A percentile compares a stretch with the other conserved stretches of the same genome.
Conservation (phyloP, 129 eudicot genomes). For the Rutidosis leptorrhynchoides region DNA sequence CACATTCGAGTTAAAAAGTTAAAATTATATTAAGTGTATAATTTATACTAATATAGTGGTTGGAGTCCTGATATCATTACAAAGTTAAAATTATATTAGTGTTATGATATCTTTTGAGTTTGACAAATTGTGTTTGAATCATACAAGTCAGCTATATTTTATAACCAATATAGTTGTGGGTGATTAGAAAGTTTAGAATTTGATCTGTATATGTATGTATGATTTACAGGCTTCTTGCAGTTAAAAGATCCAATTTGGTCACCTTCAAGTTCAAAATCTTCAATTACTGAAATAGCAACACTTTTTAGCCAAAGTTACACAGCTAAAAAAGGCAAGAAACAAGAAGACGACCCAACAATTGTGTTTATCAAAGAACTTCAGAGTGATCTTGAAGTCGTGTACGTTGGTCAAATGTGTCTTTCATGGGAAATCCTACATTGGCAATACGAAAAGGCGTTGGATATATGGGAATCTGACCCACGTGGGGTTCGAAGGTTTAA, state of each 20-base stretch:
- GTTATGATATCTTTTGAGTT: not conserved
- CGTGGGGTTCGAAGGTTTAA: conserved; percentile 52
- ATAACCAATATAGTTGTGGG: not conserved
- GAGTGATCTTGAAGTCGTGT: conserved; percentile 76
- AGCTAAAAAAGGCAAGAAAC: conserved; percentile 43
- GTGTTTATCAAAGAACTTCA: conserved; percentile 65
- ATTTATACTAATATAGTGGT: no score
- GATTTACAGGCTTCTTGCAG: conserved; percentile 71
- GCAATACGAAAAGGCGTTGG: conserved; percentile 88
- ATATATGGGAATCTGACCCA: conserved; percentile 79
- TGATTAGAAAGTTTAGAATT: not conserved
- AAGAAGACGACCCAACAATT: conserved; percentile 50
- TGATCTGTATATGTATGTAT: not conserved
- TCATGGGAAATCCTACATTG: conserved; percentile 93
- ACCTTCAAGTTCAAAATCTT: conserved; percentile 41
- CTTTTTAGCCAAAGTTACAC: conserved; percentile 51
- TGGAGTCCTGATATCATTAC: no score
- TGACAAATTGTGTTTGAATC: conserved; percentile 5
- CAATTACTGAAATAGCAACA: conserved; percentile 47
- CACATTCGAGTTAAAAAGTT: not conserved
- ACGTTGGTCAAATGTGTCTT: conserved; percentile 93
- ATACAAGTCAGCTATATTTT: not conserved
- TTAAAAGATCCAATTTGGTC: conserved; percentile 73
- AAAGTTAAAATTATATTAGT: not conserved
- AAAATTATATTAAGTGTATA: no score